Conservation (phyloP, 2,329 filamentous ascomycete species). For the Colletotrichum spinosum region DNA sequence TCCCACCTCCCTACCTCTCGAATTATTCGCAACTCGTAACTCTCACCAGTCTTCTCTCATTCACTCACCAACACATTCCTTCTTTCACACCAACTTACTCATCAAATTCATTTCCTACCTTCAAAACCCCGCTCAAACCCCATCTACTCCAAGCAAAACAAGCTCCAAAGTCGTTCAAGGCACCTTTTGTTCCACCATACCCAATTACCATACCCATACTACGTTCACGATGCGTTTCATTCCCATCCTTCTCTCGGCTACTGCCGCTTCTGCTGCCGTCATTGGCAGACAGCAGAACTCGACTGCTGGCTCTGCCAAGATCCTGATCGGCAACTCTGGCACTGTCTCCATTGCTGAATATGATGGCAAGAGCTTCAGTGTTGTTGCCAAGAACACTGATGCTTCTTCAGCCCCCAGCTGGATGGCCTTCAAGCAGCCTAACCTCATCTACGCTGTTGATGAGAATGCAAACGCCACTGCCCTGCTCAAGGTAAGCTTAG, state of each 20-base stretch:
- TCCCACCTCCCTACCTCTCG: too few relatives aligned
- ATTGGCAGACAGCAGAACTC: conserved; percentile 23
- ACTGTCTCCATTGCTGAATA: conserved; percentile 56
- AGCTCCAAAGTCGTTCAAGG: too few relatives aligned
- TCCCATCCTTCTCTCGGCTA: conserved; percentile 19
- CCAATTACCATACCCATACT: too few relatives aligned
- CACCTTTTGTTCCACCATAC: too few relatives aligned
- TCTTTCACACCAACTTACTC: too few relatives aligned
- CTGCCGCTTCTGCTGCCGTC: conserved; percentile 31
- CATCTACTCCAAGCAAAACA: too few relatives aligned
- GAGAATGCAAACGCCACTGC: conserved; percentile 57
- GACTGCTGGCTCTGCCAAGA: conserved; percentile 39
- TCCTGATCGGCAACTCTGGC: conserved; percentile 55
- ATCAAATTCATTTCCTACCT: too few relatives aligned
- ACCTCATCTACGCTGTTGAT: conserved; percentile 59
- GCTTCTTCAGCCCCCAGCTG: conserved; percentile 54
- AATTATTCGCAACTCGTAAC: too few relatives aligned
- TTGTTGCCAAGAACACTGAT: conserved; percentile 49
- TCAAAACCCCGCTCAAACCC: too few relatives aligned
- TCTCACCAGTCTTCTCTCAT: too few relatives aligned
- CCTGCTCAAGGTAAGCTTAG: conserved; percentile 47
- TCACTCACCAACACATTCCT: too few relatives aligned
- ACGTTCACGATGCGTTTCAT: conserved; percentile 23
- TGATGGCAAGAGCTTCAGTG: conserved; percentile 52
- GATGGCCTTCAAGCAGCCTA: conserved; percentile 55